phyloP scores from a whole-genome alignment of 2,329 filamentous ascomycete genomes.

The Annulohypoxylon truncatum region DNA sequence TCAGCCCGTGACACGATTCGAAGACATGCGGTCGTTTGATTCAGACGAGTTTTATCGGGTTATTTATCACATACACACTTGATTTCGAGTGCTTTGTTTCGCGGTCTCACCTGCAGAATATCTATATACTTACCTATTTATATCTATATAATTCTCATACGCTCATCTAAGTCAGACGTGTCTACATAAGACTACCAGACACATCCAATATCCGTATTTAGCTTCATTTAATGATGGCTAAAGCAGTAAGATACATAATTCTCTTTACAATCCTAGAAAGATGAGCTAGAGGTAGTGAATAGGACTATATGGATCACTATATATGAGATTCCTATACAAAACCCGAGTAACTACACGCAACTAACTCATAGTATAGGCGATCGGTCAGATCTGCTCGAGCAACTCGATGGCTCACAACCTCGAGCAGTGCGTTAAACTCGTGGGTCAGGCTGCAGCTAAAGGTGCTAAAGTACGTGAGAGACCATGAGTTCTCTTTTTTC shows the following conservation, averaged over 20 bases:
- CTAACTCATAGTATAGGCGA: slow-evolving; percentile 66
- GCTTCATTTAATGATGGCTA: slow-evolving; percentile 39
- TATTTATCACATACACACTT: background rate
- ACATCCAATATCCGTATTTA: background rate
- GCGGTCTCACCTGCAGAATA: background rate
- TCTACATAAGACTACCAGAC: background rate
- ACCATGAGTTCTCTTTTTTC: no score
- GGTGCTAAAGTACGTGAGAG: slow-evolving; percentile 75
- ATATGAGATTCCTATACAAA: background rate
- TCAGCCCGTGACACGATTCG: background rate
- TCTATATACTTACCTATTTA: no score
- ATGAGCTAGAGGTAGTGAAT: background rate
- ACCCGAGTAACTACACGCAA: background rate
- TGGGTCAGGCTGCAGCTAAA: slow-evolving; percentile 77
- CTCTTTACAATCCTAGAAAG: background rate
- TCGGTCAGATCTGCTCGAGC: slow-evolving; percentile 91
- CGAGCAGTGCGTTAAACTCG: slow-evolving; percentile 77
- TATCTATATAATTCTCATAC: no score
- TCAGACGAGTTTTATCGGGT: background rate
- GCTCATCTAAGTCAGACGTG: background rate
- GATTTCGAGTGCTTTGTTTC: background rate
- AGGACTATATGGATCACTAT: background rate
- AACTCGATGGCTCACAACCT: slow-evolving; percentile 82
- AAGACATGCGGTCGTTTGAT: background rate
- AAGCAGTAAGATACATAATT: slow-evolving; percentile 39